Conservation (phyloP, 257 asterid species). For the Jasminum sambac region DNA sequence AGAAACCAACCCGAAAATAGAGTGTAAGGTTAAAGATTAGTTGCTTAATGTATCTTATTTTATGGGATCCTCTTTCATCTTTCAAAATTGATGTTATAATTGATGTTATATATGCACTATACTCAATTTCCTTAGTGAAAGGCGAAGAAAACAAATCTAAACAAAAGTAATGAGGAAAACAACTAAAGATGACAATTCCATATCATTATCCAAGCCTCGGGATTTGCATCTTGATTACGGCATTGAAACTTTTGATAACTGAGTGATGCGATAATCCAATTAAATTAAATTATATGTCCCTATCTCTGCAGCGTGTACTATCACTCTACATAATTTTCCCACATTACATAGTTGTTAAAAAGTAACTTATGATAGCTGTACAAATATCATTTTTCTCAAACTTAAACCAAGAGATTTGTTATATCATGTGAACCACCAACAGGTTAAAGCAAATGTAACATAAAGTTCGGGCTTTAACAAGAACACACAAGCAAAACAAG, state of each 20-base stretch:
- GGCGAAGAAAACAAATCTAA: not conserved
- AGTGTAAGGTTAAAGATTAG: too few relatives aligned
- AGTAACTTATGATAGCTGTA: too few relatives aligned
- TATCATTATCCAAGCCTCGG: constrained; percentile 16
- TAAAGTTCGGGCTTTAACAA: not conserved
- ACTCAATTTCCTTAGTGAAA: constrained; percentile 3
- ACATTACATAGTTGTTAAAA: too few relatives aligned
- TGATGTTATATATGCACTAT: constrained; percentile 4
- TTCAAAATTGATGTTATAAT: constrained; percentile 6
- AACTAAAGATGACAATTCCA: not conserved
- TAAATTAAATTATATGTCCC: not conserved
- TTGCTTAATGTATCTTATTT: too few relatives aligned
- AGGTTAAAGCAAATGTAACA: not conserved
- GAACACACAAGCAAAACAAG: too few relatives aligned
- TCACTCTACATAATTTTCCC: too few relatives aligned
- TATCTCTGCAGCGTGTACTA: too few relatives aligned
- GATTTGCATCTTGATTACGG: constrained; percentile 25
- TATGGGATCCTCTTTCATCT: not conserved
- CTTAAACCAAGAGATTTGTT: not conserved
- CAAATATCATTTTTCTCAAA: too few relatives aligned
- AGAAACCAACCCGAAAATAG: too few relatives aligned
- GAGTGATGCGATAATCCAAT: constrained; percentile 21
- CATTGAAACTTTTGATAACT: constrained; percentile 43
- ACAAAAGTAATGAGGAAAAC: not conserved
- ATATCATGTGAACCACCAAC: not conserved